Conservation (phyloP, 345 rosid genomes). For the Acer negundo region DNA sequence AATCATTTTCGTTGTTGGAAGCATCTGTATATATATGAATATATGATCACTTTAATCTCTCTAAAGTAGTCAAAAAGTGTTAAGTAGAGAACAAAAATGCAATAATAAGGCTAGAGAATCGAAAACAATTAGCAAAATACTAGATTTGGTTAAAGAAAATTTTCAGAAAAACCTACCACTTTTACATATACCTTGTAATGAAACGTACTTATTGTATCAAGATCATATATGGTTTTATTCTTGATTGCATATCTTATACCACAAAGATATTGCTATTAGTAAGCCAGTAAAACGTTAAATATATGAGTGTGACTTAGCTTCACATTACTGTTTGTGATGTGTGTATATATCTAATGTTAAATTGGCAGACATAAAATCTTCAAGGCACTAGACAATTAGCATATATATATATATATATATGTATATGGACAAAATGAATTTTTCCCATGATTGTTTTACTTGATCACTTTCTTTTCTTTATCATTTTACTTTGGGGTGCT, state of each 20-base stretch:
- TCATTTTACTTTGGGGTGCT: too few relatives aligned
- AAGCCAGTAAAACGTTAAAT: neutral
- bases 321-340: neutral
- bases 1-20: too few relatives aligned
- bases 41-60: neutral
- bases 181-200: neutral
- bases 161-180: neutral
- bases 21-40: neutral
- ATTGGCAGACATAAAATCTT: slow-evolving; percentile 13
- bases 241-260: neutral
- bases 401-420: too few relatives aligned
- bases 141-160: neutral
- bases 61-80: neutral
- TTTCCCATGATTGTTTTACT: neutral
- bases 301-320: neutral
- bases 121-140: neutral
- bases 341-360: neutral
- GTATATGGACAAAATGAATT: neutral
- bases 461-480: neutral
- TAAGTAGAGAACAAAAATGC: neutral
- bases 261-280: neutral
- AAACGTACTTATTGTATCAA: neutral
- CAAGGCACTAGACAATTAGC: neutral
- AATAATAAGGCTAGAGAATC: neutral
- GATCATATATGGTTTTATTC: neutral